Evolutionary conservation across 306 rosid genomes (phyloP).

Genomic region (Rosa rugosa): DNA sequence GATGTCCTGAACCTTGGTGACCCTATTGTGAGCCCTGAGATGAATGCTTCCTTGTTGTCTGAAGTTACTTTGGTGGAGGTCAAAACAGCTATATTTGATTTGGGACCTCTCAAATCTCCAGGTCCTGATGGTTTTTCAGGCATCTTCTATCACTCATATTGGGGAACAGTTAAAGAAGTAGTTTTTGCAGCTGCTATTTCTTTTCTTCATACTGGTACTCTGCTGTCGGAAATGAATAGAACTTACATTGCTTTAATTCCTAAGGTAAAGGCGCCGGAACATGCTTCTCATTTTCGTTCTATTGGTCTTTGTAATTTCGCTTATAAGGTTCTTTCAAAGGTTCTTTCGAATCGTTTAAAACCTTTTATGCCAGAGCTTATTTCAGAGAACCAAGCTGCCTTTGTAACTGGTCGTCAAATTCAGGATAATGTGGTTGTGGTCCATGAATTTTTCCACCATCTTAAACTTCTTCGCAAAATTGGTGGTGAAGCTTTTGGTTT

Average conservation of each 20-base stretch:
- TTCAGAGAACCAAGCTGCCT: too few relatives aligned
- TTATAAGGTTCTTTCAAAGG: background rate
- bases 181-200: too few relatives aligned
- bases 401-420: background rate
- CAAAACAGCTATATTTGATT: background rate
- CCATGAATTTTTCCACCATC: background rate
- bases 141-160: background rate
- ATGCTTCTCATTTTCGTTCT: too few relatives aligned
- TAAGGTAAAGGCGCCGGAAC: too few relatives aligned
- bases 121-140: background rate
- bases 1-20: too few relatives aligned
- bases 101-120: rapidly evolving
- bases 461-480: too few relatives aligned
- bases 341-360: background rate
- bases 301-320: background rate
- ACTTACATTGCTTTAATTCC: too few relatives aligned
- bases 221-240: too few relatives aligned
- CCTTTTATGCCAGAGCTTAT: background rate
- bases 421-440: background rate
- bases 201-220: too few relatives aligned
- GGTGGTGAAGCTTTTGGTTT: background rate
- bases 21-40: background rate
- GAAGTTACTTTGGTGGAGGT: too few relatives aligned
- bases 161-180: too few relatives aligned
- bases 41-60: background rate